Base-by-base conservation (phyloP, 2,329 filamentous ascomycete species). In the Ascochyta koolunga region DNA sequence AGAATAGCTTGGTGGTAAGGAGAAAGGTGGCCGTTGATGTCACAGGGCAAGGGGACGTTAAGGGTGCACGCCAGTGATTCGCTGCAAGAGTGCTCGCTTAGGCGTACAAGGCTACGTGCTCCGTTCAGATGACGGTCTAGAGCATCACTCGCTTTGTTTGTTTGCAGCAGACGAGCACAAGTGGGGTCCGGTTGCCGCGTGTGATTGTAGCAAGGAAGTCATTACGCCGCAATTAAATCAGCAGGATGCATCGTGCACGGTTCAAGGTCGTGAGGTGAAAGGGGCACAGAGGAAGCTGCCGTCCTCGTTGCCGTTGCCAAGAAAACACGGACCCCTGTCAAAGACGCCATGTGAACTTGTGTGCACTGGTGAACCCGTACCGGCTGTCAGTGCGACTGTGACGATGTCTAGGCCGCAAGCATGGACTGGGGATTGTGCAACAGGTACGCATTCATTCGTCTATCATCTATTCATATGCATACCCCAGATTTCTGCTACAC, bases 21-120 rank as follows among this genome's bases (percentile, higher is more conserved):
- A 62, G 61, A 65, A 59, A 63, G 63, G 61, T 65, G 66, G 61
- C 62, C 66, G 68, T 73, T 73, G 70, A 72, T 71, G 71, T 74
- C 71, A 74, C 69, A 66, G 68, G 67, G 61, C 63, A 60, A 63
- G 59, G 59, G 60, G 60, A 54, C 25, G 61, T 60, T 58, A 56
- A 50, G 59, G 50, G 54, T 45, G 59, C 50, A 45, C 48, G 56
- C 56, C 56, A 42, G 47, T 61, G 58, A 71, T 72, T 72, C 68
- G 69, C 59, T 59, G 62, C 56, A 59, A 54, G 60, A 43, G 50
- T 39, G 24, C 63, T 72, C 70, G 71, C 71, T 71, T 72, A 71
- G 52, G 54, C 43, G 50, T 47, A 48, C 58, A 59, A 49, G 59
- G 64, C 63, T 53, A 62, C 60, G 52, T 45, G 56, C 64, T 56